Evolutionary conservation across 2,329 filamentous ascomycete genomes (phyloP).

Genomic region (Zymoseptoria brevis): DNA sequence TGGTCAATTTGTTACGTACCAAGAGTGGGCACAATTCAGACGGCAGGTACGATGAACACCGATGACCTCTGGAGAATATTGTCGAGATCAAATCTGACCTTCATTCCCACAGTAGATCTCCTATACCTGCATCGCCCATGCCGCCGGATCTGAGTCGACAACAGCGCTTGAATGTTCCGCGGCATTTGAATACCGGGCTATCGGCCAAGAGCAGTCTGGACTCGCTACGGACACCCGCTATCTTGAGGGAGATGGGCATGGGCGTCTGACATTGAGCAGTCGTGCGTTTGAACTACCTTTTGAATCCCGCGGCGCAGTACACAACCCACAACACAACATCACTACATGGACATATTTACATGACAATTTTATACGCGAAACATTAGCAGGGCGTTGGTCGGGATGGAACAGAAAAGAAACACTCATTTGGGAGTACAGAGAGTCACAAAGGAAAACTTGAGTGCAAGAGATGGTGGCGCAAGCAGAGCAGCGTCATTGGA

Average conservation of each 20-base stretch:
- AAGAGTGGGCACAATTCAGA: slow-evolving; percentile 18
- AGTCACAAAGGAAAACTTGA: neutral
- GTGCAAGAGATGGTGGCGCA: neutral
- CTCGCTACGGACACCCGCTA: neutral
- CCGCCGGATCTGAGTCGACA: neutral
- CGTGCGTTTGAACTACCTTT: neutral
- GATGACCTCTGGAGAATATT: neutral
- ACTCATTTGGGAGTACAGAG: no score
- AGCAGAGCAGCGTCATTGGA: neutral
- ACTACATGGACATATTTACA: neutral
- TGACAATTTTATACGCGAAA: neutral
- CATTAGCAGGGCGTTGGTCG: neutral
- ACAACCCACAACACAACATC: neutral
- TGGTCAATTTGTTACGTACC: slow-evolving; percentile 28
- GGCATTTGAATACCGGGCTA: neutral
- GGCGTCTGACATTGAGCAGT: neutral
- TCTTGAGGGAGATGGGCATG: neutral
- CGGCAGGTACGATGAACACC: slow-evolving; percentile 7
- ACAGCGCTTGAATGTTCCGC: neutral
- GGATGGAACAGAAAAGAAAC: neutral
- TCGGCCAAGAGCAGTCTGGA: neutral
- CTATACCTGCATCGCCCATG: neutral
- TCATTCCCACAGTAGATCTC: neutral
- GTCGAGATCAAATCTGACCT: neutral
- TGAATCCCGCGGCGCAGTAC: neutral